Base-by-base conservation (phyloP, 192 early-diverging fungal genomes). In the Coemansia aciculifera region DNA sequence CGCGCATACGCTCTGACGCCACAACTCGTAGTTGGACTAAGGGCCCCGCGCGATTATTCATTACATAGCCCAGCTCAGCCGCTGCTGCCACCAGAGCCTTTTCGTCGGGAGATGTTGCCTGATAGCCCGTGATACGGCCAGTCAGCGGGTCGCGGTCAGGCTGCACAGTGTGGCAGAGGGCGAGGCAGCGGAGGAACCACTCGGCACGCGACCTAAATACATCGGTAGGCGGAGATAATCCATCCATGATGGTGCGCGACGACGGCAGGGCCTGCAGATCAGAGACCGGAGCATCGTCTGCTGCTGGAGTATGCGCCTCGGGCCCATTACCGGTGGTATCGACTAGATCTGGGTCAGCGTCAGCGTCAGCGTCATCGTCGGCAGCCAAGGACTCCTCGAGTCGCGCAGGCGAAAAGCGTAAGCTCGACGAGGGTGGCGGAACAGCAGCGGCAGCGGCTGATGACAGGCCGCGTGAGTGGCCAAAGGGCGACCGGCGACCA, bases 51-150 rank as follows among this genome's bases (percentile, higher is more conserved):
- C 87, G 82, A 63, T 90, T 88, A 29, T 81, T 75, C 69, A 91
- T 85, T 4, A 90, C 83, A 54, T 85, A 93, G 21, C 87, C 88
- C n/a, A 95, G 68, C 63, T 93, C 88, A 13, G 87, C 86, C 5
- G 92, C 93, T 15, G 91, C 93, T 0, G 85, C 87, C 2, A 92
- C 91, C 48, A 95, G 73, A 12, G 93, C 93, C 71, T 89, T 87
- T 75, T 95, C 93, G 67, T 95, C 93, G 12, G 93, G 93, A 12
- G 91, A 93, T 1, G 90, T 86, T 1, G 90, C 89, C 78, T 91
- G 89, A 71, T 94, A 95, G n/a, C 88, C 84, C 32, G 88, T 88
- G 32, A 83, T 80, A 10, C 82, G 73, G 17, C 86, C 84, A 1
- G 85, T 88, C 40, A 84, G 75, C 36, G 84, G 76, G 71, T 87